Percentiles rank a stretch among this genome's conserved stretches.
phyloP scores from a whole-genome alignment of 2,329 filamentous ascomycete species.

The Xylaria multiplex region DNA sequence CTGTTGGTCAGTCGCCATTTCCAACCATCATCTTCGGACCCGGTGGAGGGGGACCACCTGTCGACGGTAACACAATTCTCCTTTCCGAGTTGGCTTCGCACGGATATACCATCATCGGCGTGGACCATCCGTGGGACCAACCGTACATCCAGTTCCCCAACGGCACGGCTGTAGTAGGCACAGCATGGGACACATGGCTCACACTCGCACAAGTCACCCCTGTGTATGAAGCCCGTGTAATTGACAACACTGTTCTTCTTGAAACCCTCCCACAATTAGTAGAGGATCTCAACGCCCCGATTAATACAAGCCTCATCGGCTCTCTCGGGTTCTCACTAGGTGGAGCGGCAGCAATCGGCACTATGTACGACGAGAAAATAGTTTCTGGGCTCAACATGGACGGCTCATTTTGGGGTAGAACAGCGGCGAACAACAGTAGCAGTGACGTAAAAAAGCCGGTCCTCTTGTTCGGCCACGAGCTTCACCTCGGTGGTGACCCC shows the following conservation, averaged over 20 bases:
- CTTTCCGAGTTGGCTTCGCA: conserved; percentile 39
- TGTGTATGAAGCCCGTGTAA: conserved; percentile 35
- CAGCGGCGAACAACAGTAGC: conserved; percentile 26
- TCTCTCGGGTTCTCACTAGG: conserved; percentile 40
- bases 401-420: conserved; percentile 34
- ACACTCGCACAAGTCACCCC: conserved; percentile 12
- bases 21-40: conserved; percentile 41
- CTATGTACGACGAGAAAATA: conserved; percentile 28
- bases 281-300: conserved; percentile 29
- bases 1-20: conserved; percentile 13
- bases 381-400: conserved; percentile 41
- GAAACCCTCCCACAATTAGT: conserved; percentile 35
- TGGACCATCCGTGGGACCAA: conserved; percentile 47
- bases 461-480: conserved; percentile 39
- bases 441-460: conserved; percentile 40
- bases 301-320: conserved; percentile 36
- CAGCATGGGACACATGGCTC: conserved; percentile 26
- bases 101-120: conserved; percentile 44
- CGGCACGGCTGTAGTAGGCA: conserved; percentile 42
- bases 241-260: conserved; percentile 39
- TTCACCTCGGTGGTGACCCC: conserved; percentile 26
- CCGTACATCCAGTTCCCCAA: conserved; percentile 46
- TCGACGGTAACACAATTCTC: conserved; percentile 39
- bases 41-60: conserved; percentile 37
- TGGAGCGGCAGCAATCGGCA: conserved; percentile 36